phyloP scores from a whole-genome alignment of 352 stramenopile species.

The Phytophthora capsici region DNA sequence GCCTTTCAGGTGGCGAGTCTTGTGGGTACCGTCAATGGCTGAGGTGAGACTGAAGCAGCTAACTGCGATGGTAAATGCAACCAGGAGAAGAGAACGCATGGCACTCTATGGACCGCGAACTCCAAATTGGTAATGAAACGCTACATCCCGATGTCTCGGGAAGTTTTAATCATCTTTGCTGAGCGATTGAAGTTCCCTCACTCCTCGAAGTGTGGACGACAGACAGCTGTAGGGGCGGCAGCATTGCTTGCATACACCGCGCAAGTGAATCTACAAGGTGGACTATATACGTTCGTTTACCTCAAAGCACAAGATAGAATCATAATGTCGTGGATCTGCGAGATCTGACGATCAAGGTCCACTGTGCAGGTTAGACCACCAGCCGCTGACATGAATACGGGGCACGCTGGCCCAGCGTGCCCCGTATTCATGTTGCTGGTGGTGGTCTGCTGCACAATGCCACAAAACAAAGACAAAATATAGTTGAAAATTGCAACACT shows the following conservation, averaged over 20 bases:
- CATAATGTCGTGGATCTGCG: not conserved
- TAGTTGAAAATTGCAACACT: too few relatives aligned
- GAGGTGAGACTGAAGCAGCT: not conserved
- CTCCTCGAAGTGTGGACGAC: not conserved
- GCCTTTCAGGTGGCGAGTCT: not conserved
- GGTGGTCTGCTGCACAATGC: too few relatives aligned
- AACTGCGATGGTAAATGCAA: not conserved
- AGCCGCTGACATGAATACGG: too few relatives aligned
- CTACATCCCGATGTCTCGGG: not conserved
- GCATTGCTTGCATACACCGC: not conserved
- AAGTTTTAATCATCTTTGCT: not conserved
- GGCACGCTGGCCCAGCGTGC: too few relatives aligned
- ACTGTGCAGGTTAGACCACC: not conserved
- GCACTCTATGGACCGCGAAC: not conserved
- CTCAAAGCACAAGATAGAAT: not conserved
- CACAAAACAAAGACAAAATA: too few relatives aligned
- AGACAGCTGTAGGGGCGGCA: not conserved
- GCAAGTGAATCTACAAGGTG: not conserved
- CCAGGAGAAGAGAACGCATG: not conserved
- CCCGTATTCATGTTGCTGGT: too few relatives aligned
- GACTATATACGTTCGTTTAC: not conserved
- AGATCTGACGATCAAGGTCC: not conserved
- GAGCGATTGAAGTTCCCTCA: not conserved
- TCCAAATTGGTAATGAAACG: conserved; percentile 1
- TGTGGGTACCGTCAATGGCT: not conserved